Evolutionary conservation across 345 rosid genomes (phyloP).

Genomic region (Rubroshorea leprosula): DNA sequence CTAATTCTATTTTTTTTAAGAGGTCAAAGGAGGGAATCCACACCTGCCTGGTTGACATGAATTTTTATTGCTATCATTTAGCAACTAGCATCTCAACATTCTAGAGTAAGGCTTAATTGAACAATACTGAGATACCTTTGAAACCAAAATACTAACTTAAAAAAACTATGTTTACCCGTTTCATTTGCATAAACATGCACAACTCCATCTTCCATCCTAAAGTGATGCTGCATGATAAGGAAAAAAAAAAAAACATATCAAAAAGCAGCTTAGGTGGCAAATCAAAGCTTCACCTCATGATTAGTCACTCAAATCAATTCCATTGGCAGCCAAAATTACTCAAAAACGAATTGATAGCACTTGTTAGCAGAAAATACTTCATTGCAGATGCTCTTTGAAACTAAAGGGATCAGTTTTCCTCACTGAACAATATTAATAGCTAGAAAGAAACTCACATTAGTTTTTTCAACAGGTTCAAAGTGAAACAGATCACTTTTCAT

Average conservation of each 20-base stretch:
- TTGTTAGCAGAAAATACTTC: neutral
- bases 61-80: neutral
- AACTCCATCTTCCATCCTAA: slow-evolving; percentile 50
- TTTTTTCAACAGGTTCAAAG: slow-evolving; percentile 39
- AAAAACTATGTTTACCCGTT: slow-evolving; percentile 22
- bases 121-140: neutral
- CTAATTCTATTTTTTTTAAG: neutral
- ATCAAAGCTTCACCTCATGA: neutral
- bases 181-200: slow-evolving; percentile 41
- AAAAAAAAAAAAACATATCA: neutral
- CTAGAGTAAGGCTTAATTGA: neutral
- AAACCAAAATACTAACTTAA: neutral
- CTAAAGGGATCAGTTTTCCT: neutral
- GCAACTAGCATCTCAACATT: neutral
- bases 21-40: neutral
- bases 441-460: slow-evolving; percentile 29
- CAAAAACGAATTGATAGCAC: neutral
- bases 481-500: slow-evolving; percentile 31
- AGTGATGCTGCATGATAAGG: slow-evolving; percentile 37
- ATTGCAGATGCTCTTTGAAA: slow-evolving; percentile 1
- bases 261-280: neutral
- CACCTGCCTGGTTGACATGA: neutral
- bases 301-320: neutral
- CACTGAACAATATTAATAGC: neutral
- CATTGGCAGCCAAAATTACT: neutral